Evolutionary conservation across 305 asterid genomes (phyloP).

Genomic region (Fraxinus paxiana): DNA sequence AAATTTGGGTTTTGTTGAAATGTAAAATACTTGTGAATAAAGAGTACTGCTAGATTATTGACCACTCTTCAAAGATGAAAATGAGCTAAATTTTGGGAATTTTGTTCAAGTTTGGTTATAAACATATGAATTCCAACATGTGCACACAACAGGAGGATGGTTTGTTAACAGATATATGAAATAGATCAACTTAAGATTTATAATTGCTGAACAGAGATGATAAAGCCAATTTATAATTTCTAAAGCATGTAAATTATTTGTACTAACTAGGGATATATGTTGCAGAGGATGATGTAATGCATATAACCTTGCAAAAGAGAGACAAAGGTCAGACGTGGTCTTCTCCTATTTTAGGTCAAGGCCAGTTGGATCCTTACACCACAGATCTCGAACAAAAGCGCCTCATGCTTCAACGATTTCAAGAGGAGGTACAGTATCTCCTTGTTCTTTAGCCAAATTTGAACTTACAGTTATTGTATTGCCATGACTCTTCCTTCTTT

Average conservation of each 20-base stretch:
- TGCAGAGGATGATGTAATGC: constrained; percentile 90
- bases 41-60: neutral
- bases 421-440: constrained; percentile 66
- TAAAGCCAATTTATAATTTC: neutral
- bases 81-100: neutral
- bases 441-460: constrained; percentile 18
- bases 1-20: neutral
- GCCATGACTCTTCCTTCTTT: neutral
- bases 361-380: constrained; percentile 82
- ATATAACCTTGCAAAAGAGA: constrained; percentile 90
- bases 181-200: neutral
- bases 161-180: constrained; percentile 1
- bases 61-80: neutral
- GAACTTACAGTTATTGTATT: neutral
- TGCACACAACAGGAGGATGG: neutral
- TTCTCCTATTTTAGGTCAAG: constrained; percentile 84
- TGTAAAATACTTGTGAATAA: neutral
- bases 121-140: neutral
- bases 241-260: neutral
- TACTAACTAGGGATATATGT: constrained; percentile 14
- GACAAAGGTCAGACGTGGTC: constrained; percentile 95
- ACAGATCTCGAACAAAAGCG: constrained; percentile 91
- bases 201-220: neutral
- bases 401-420: constrained; percentile 96
- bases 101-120: neutral